Evolutionary conservation across 192 early-diverging fungal species (phyloP).

Genomic region (Paraglomus occultum): DNA sequence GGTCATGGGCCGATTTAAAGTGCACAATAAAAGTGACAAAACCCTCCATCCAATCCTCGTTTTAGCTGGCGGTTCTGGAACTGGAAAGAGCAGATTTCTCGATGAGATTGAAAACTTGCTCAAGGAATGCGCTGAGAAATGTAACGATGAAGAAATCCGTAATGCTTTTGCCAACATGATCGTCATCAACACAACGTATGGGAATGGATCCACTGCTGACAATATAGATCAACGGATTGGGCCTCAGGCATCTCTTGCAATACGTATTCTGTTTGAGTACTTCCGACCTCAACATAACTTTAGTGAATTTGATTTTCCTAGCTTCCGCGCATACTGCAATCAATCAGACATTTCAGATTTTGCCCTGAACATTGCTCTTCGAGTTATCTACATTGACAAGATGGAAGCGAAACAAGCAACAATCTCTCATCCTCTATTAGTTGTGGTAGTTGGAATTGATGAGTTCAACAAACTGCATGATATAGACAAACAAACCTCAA

Average conservation of each 20-base stretch:
- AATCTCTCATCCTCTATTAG: too few relatives aligned
- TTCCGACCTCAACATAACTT: neutral
- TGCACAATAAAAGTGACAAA: neutral
- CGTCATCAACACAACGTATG: conserved; percentile 8
- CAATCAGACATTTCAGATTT: too few relatives aligned
- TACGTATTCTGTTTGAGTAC: conserved; percentile 5
- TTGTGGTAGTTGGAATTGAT: conserved; percentile 4
- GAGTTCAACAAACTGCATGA: conserved; percentile 13
- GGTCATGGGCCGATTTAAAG: neutral
- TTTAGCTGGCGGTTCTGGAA: conserved; percentile 7
- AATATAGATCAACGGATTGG: neutral
- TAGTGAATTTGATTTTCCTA: too few relatives aligned
- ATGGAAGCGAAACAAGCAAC: too few relatives aligned
- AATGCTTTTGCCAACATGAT: neutral
- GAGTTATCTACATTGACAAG: too few relatives aligned
- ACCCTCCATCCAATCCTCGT: neutral
- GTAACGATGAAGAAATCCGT: neutral
- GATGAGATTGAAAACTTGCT: neutral
- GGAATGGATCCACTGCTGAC: conserved; percentile 1
- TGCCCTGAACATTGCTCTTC: too few relatives aligned
- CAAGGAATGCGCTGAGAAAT: neutral
- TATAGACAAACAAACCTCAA: neutral
- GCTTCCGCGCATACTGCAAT: too few relatives aligned
- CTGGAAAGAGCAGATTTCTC: conserved; percentile 18
- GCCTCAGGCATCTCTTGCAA: neutral